Base-by-base conservation (phyloP, 805 yeast genomes). In the Lipomyces japonicus region DNA sequence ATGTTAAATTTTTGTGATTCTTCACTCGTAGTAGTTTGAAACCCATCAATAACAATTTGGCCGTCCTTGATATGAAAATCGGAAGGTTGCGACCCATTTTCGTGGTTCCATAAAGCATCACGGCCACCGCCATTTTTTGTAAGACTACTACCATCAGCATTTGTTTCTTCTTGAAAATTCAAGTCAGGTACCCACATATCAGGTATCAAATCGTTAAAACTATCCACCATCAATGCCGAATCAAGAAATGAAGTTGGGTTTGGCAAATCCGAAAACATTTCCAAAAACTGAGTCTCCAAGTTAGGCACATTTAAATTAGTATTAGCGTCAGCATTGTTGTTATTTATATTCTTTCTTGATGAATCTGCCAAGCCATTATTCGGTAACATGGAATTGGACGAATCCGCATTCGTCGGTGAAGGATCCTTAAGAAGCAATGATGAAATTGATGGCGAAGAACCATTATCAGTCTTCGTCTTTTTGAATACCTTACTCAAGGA, bases 181-280 rank as follows among this genome's bases (percentile, higher is more conserved):
- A 48, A 12, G 35, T 44, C 42, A 14, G 54, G 54, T 5, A 44
- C 21, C 50, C 46, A 50, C 21, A 51, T 7, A 12, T 51, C 56
- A 18, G 39, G 19, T n/a, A 34, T 19, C 25, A 45, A 22, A 2
- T 54, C 56, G 14, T 50, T 52, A 44, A 63, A 61, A 16, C 55
- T 52, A 34, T 61, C 64, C 28, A 60, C 40, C 39, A 55, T 55
- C 5, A 63, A 21, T 12, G 65, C 67, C 44, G 61, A 60, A 39
- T 65, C 68, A 24, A 65, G 40, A 39, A 65, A 65, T 26, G 65
- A 60, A 4, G 68, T 65, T 37, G 64, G 68, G 46, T 65, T 65
- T 3, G 68, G 68, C 39, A 65, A 46, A 42, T 61, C 64, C 10
- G 68, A 65, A 51, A 65, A 65, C 68, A 65, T 65, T 39, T 56